Evolutionary conservation across 2,329 filamentous ascomycete species (phyloP).

Genomic region (Aspergillus intermedius): DNA sequence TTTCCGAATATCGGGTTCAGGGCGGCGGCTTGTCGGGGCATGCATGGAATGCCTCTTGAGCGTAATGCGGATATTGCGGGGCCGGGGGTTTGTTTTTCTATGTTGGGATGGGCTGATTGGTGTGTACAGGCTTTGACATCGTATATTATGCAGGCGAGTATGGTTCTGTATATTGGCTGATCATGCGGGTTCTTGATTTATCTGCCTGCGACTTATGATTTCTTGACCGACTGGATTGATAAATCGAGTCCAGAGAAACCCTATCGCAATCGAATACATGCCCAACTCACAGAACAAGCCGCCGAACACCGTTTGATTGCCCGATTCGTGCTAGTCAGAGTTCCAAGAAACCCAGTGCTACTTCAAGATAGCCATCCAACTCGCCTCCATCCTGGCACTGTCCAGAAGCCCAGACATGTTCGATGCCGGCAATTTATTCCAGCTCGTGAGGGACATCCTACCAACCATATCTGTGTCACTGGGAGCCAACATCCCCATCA

Average conservation of each 20-base stretch:
- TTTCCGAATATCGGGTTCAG: too few relatives aligned
- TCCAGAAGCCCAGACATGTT: background rate
- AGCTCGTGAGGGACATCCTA: background rate
- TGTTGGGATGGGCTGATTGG: too few relatives aligned
- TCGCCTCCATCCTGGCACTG: background rate
- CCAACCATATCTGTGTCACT: background rate
- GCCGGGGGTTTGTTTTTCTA: too few relatives aligned
- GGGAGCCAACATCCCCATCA: background rate
- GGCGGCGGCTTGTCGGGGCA: too few relatives aligned
- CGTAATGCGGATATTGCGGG: too few relatives aligned
- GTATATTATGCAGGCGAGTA: background rate
- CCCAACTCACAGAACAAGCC: background rate
- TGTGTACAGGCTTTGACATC: background rate
- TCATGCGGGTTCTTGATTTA: background rate
- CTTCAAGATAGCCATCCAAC: constrained; percentile 5
- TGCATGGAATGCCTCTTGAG: too few relatives aligned
- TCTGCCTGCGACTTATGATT: background rate
- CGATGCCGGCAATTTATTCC: background rate
- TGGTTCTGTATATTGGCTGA: background rate
- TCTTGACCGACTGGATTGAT: background rate
- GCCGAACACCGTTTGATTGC: constrained; percentile 1
- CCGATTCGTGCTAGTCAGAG: constrained; percentile 6
- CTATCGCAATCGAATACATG: background rate
- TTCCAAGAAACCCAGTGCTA: constrained; percentile 8
- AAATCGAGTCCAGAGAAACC: background rate